Evolutionary conservation across 2,329 filamentous ascomycete genomes (phyloP), one percentile per base, ranked within the genome.

Genomic region (Niveomyces coronatus): DNA sequence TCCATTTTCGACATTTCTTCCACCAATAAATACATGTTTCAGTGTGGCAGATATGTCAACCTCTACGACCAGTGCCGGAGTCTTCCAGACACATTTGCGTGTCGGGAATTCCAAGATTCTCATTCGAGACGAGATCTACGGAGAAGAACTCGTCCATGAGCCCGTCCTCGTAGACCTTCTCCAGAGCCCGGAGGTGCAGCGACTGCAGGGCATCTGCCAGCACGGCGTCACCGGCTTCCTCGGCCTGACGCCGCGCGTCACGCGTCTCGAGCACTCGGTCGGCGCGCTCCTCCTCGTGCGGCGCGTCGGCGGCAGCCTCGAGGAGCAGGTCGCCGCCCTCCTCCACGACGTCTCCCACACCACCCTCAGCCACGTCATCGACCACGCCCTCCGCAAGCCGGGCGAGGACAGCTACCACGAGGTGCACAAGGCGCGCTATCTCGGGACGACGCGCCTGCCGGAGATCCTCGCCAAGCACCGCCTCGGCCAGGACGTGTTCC

Each of bases 331-430:
- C 22, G 54, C 59, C 11, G 60, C 54, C 3, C 52, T 63, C 13
- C 53, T 63, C 6, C 58, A 63, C 38, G 59, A 63, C 35, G 51
- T 63, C 42, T 54, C 52, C 41, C 58, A 63, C 43, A 63, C 60
- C 14, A 47, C 51, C 30, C 55, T 63, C 44, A 63, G 60, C 40
- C 58, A 63, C 45, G 59, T 62, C 22, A 53, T 62, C 8, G 60
- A 63, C 43, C 51, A 52, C 44, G 60, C 57, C 5, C 48, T 63
- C 10, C 54, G 54, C 3, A 47, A 55, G 31, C 55, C 58, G 1
- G 54, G 56, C 3, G 58, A 59, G 31, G 53, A 44, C 9, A 62
- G 59, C 46, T 63, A 53, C 32, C 59, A 63, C 46, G 60, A 63
- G 44, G 52, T 57, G 4, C 57, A 63, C 46, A 63, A 63, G 47